A percentile compares a stretch with the other conserved stretches of the same genome.
phyloP scores from a whole-genome alignment of 495 filamentous ascomycete genomes.

The Penicillium bovifimosum region DNA sequence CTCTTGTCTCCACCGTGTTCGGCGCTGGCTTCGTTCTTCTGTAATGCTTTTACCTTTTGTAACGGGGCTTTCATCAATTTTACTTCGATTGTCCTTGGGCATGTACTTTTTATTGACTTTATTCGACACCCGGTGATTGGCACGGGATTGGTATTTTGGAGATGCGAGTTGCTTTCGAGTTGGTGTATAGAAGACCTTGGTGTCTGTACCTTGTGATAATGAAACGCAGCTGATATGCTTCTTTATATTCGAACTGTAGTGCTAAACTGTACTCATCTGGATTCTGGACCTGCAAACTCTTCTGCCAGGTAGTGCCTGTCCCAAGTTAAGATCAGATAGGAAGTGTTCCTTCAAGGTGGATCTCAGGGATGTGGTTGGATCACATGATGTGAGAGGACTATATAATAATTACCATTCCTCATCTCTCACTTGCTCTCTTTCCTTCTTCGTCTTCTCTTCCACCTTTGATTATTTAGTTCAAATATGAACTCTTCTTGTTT shows the following conservation, averaged over 20 bases:
- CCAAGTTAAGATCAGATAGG: too few species aligned
- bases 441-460: too few species aligned
- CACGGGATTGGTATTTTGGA: slow-evolving; percentile 1
- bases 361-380: too few species aligned
- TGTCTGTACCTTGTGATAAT: slow-evolving; percentile 8
- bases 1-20: slow-evolving; percentile 54
- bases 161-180: slow-evolving; percentile 3
- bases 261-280: neutral
- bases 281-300: too few species aligned
- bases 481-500: too few species aligned
- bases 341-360: too few species aligned
- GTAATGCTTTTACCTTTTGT: slow-evolving; percentile 20
- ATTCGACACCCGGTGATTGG: neutral
- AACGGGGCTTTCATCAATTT: slow-evolving; percentile 1
- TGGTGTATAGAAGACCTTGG: slow-evolving; percentile 17
- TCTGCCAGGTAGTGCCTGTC: too few species aligned
- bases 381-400: too few species aligned
- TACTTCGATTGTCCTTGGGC: slow-evolving; percentile 10
- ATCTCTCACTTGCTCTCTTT: too few species aligned
- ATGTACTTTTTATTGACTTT: slow-evolving; percentile 17
- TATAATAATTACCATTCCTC: too few species aligned
- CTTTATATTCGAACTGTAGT: neutral
- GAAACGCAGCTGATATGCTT: slow-evolving; percentile 6
- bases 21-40: slow-evolving; percentile 53
- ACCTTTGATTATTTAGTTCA: too few species aligned